phyloP scores from a whole-genome alignment of 495 filamentous ascomycete species.

The Talaromyces trachyspermus region DNA sequence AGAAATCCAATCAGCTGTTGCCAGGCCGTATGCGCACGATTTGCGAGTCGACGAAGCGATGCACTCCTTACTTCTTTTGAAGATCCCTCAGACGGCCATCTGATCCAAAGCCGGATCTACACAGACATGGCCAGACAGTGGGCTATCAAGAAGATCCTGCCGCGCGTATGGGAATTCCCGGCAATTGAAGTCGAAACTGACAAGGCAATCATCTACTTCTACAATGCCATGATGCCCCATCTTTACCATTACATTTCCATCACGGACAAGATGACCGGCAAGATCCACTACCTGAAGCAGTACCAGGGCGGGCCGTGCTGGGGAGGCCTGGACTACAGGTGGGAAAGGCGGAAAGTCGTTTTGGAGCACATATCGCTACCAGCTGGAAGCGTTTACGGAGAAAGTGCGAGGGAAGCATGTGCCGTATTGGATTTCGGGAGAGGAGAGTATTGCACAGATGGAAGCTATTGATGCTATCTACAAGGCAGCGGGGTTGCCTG shows the following conservation, averaged over 20 bases:
- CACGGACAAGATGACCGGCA: conserved; percentile 21
- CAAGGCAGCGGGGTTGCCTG: conserved; percentile 28
- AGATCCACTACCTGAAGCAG: conserved; percentile 14
- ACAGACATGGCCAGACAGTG: conserved; percentile 20
- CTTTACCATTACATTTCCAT: conserved; percentile 32
- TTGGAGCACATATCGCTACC: conserved; percentile 45
- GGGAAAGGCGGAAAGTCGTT: conserved; percentile 26
- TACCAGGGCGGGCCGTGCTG: conserved; percentile 9
- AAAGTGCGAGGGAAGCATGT: conserved; percentile 30
- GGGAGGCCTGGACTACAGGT: conserved; percentile 5
- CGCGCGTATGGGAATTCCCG: conserved; percentile 26
- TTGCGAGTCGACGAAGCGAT: conserved; percentile 26
- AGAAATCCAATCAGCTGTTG: conserved; percentile 12
- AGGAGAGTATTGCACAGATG: conserved; percentile 43
- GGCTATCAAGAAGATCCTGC: conserved; percentile 13
- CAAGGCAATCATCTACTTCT: conserved; percentile 27
- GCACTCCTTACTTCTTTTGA: conserved; percentile 19
- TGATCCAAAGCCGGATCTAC: conserved; percentile 17
- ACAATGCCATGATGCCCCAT: conserved; percentile 30
- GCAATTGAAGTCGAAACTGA: conserved; percentile 27
- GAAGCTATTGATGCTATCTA: conserved; percentile 47
- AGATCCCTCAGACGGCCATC: conserved; percentile 6
- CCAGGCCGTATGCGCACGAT: conserved; percentile 14
- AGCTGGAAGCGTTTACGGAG: conserved; percentile 51
- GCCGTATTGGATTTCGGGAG: conserved; percentile 36